Percentiles rank a stretch among this genome's conserved stretches.
phyloP scores from a whole-genome alignment of 345 rosid species.

The Passiflora organensis region DNA sequence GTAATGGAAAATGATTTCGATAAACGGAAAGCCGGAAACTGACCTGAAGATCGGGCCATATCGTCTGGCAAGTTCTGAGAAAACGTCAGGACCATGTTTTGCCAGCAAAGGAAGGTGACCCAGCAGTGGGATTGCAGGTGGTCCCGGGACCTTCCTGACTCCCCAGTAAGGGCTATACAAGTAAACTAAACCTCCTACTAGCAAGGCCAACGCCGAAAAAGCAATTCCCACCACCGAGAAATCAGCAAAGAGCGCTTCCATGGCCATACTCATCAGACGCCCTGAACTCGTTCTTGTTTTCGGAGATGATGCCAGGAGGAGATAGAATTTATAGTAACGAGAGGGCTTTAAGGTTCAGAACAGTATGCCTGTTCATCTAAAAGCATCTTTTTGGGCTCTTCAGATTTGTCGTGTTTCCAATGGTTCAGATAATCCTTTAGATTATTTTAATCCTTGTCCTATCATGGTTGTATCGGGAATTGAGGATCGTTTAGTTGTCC shows the following conservation, averaged over 20 bases:
- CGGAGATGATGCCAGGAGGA: not conserved
- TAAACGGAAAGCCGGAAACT: conserved; percentile 1
- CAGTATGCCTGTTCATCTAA: not conserved
- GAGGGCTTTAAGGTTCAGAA: not conserved
- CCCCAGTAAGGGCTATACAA: conserved; percentile 38
- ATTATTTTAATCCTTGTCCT: no score
- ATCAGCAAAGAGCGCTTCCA: no score
- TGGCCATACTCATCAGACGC: no score
- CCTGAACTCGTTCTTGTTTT: no score
- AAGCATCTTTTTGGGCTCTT: conserved; percentile 21
- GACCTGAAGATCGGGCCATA: conserved; percentile 94
- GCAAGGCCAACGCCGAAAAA: conserved; percentile 16
- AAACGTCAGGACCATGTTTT: conserved; percentile 73
- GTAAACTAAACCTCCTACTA: conserved; percentile 35
- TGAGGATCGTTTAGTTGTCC: no score
- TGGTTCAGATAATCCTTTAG: not conserved
- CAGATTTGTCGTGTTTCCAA: conserved; percentile 17
- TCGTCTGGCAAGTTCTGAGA: conserved; percentile 66
- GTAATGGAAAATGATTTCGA: no score
- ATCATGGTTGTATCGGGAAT: no score
- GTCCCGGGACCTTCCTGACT: conserved; percentile 26
- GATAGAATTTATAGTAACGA: not conserved
- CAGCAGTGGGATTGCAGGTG: conserved; percentile 9
- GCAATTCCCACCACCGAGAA: no score
- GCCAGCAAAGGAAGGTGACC: conserved; percentile 92